Percentiles rank a stretch among this genome's conserved stretches.
These are phyloP conservation scores for Triticum timopheevii DNA, from an alignment of 176 grass and related monocot genomes.

Conservation along the genomic window DNA sequence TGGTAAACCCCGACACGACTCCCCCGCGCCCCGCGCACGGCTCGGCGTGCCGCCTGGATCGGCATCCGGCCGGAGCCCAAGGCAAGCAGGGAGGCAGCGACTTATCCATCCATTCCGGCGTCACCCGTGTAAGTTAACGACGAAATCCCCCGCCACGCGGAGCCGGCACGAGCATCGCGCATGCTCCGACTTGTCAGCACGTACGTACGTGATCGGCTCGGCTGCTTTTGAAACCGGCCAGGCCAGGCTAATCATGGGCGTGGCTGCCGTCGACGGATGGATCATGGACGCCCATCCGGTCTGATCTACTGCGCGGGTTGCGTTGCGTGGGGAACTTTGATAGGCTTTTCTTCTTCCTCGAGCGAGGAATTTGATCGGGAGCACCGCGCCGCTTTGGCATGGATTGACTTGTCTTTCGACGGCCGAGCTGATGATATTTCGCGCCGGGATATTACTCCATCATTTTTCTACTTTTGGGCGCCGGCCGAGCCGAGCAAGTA, in stretches of 20 bases:
- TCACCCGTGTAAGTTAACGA: not conserved
- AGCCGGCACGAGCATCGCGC: not conserved
- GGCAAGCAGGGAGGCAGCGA: not conserved
- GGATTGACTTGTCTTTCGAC: not conserved
- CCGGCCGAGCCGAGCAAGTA: not conserved
- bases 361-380: not conserved
- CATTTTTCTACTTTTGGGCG: not conserved
- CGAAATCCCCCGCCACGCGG: not conserved
- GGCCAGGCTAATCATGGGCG: too few relatives aligned
- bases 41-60: not conserved
- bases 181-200: not conserved
- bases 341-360: not conserved
- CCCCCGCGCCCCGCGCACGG: too few relatives aligned
- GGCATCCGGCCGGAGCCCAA: not conserved
- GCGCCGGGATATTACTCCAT: not conserved
- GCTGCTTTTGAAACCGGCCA: not conserved
- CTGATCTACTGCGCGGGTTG: not conserved
- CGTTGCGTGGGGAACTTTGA: not conserved
- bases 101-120: not conserved
- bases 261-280: not conserved
- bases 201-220: not conserved
- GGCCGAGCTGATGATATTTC: not conserved
- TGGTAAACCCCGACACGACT: not conserved
- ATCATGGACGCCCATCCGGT: not conserved
- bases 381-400: not conserved